A percentile compares a stretch with the other conserved stretches of the same genome.
phyloP scores from a whole-genome alignment of 305 asterid species.

The Euphrasia arctica region DNA sequence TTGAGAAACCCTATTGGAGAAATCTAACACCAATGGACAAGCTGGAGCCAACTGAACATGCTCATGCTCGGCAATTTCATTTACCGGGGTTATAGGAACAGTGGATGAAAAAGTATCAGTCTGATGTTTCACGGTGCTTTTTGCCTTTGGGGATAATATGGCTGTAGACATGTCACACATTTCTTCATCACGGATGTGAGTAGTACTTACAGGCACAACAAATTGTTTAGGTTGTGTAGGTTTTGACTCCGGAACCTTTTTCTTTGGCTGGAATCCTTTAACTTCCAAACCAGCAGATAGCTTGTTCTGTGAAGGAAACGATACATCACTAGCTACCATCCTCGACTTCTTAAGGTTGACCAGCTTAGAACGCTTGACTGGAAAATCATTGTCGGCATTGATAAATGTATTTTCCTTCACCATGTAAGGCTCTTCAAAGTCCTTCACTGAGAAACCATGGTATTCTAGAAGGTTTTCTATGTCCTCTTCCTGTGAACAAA shows the following conservation, averaged over 20 bases:
- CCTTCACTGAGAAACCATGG: slow-evolving; percentile 79
- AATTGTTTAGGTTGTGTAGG: slow-evolving; percentile 29
- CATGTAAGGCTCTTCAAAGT: slow-evolving; percentile 96
- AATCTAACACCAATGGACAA: slow-evolving; percentile 35
- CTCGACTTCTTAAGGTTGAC: slow-evolving; percentile 74
- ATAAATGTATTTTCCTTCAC: slow-evolving; percentile 81
- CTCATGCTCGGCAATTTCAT: slow-evolving; percentile 29
- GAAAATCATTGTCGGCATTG: slow-evolving; percentile 74
- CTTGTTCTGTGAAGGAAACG: slow-evolving; percentile 43
- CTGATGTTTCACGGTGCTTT: slow-evolving; percentile 35
- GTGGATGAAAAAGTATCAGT: slow-evolving; percentile 25
- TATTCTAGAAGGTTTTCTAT: slow-evolving; percentile 74
- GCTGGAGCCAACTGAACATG: slow-evolving; percentile 36
- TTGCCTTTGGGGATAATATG: slow-evolving; percentile 41
- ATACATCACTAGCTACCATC: slow-evolving; percentile 60
- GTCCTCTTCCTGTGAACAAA: slow-evolving; percentile 73
- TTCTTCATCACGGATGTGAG: slow-evolving; percentile 50
- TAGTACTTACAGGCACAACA: slow-evolving; percentile 35
- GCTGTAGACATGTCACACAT: slow-evolving; percentile 44
- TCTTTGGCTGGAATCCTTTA: slow-evolving; percentile 25
- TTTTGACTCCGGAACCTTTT: slow-evolving; percentile 37
- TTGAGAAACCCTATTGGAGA: slow-evolving; percentile 40
- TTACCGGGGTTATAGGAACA: slow-evolving; percentile 30
- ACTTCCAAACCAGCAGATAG: slow-evolving; percentile 35
- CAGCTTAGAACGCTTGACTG: slow-evolving; percentile 84